Evolutionary conservation across 2,329 filamentous ascomycete species (phyloP).

Genomic region (Neurospora crassa): DNA sequence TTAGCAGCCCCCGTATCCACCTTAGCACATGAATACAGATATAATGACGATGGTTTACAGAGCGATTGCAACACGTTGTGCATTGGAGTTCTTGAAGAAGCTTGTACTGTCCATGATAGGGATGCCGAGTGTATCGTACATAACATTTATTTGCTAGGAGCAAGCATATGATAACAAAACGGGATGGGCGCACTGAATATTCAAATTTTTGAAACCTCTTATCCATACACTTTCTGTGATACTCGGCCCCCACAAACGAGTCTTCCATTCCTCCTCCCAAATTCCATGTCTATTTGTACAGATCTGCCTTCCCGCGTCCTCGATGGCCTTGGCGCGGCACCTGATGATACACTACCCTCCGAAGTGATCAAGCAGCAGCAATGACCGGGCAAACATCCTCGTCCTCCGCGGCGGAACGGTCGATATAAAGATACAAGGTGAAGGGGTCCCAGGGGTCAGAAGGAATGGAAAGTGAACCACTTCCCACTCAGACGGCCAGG

Average conservation of each 20-base stretch:
- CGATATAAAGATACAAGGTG: neutral
- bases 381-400: neutral
- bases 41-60: neutral
- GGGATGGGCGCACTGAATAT: neutral
- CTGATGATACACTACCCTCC: neutral
- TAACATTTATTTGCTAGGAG: neutral
- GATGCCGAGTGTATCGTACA: neutral
- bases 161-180: neutral
- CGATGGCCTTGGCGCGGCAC: neutral
- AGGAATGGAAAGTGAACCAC: neutral
- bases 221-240: neutral
- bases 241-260: neutral
- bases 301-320: neutral
- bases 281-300: neutral
- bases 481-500: neutral
- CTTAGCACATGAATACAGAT: neutral
- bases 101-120: neutral
- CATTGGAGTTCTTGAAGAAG: constrained; percentile 20
- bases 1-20: neutral
- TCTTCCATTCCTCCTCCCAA: neutral
- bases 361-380: neutral
- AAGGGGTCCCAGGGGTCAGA: neutral
- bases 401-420: neutral
- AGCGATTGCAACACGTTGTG: constrained; percentile 3
- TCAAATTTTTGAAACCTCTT: neutral